phyloP scores from a whole-genome alignment of 2,329 filamentous ascomycete genomes.

The Samsoniella hepiali region DNA sequence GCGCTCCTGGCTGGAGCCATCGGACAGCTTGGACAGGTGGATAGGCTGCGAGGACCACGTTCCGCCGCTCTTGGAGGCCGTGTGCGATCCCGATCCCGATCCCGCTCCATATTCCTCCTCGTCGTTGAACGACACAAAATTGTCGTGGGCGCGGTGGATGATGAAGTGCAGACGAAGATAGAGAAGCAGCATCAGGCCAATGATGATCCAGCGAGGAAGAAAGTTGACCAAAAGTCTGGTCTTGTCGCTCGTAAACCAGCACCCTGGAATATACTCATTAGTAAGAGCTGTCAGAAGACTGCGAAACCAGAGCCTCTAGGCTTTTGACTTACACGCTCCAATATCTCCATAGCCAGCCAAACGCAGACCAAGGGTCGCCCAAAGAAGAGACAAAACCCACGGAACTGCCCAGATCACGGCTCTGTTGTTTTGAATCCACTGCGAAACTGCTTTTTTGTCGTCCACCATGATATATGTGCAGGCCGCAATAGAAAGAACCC shows the following conservation, averaged over 20 bases:
- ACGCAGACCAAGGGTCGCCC: constrained; percentile 33
- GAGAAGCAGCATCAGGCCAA: constrained; percentile 35
- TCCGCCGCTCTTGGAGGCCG: constrained; percentile 22
- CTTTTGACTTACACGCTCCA: constrained; percentile 26
- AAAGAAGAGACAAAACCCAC: constrained; percentile 35
- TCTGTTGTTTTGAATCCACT: constrained; percentile 37
- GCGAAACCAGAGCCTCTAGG: not conserved
- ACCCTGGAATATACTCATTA: not conserved
- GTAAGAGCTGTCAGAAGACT: not conserved
- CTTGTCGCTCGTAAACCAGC: constrained; percentile 39
- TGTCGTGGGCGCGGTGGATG: constrained; percentile 36
- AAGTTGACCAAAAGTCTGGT: constrained; percentile 40
- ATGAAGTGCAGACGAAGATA: constrained; percentile 39
- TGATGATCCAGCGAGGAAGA: constrained; percentile 41
- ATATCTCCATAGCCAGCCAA: constrained; percentile 34
- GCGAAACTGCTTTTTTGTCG: constrained; percentile 33
- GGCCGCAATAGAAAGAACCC: constrained; percentile 40
- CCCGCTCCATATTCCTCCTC: constrained; percentile 13
- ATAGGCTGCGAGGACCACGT: constrained; percentile 22
- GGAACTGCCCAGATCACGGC: constrained; percentile 34
- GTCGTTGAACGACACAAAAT: constrained; percentile 31
- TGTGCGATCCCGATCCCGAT: not conserved
- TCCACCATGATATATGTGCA: constrained; percentile 41
- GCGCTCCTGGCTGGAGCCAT: constrained; percentile 10
- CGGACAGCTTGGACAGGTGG: constrained; percentile 9